A percentile compares a stretch with the other conserved stretches of the same genome.
phyloP scores from a whole-genome alignment of 2,329 filamentous ascomycete species.

The Fusarium sp. region DNA sequence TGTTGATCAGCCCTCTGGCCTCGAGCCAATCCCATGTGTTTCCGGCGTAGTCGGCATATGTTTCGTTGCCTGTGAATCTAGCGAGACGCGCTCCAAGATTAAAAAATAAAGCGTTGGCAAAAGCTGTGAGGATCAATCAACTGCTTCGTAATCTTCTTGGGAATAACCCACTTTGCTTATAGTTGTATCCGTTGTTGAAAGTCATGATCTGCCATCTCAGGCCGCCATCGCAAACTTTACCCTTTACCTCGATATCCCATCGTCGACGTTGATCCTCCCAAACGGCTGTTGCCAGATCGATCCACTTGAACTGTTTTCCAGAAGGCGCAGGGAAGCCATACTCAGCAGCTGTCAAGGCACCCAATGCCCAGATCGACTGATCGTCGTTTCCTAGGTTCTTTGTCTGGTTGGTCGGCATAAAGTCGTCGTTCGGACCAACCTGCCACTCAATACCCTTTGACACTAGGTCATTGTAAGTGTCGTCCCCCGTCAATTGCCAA shows the following conservation, averaged over 20 bases:
- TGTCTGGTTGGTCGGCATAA: slow-evolving; percentile 72
- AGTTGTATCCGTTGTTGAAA: slow-evolving; percentile 82
- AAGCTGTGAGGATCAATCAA: slow-evolving; percentile 54
- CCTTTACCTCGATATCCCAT: slow-evolving; percentile 72
- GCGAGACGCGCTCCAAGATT: slow-evolving; percentile 78
- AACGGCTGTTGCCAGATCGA: slow-evolving; percentile 75
- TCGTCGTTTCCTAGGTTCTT: slow-evolving; percentile 75
- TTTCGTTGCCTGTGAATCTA: slow-evolving; percentile 76
- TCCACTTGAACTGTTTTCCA: slow-evolving; percentile 66
- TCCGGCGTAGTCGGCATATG: slow-evolving; percentile 74
- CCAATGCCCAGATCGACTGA: slow-evolving; percentile 79
- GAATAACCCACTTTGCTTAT: slow-evolving; percentile 72
- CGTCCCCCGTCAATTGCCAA: slow-evolving; percentile 77
- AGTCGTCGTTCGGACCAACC: slow-evolving; percentile 68
- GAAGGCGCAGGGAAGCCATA: slow-evolving; percentile 73
- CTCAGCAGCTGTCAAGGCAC: slow-evolving; percentile 77
- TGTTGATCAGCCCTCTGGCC: slow-evolving; percentile 69
- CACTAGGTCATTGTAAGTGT: slow-evolving; percentile 72
- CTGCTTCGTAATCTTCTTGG: rapidly evolving
- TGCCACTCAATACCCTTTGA: slow-evolving; percentile 71
- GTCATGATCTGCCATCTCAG: slow-evolving; percentile 84
- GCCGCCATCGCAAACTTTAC: slow-evolving; percentile 59
- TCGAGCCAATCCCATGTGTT: slow-evolving; percentile 75
- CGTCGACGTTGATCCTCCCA: slow-evolving; percentile 21
- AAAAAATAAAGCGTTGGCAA: slow-evolving; percentile 75